These are phyloP conservation scores for Brassica cretica DNA, from an alignment of 345 rosid genomes.

Conservation along the genomic window DNA sequence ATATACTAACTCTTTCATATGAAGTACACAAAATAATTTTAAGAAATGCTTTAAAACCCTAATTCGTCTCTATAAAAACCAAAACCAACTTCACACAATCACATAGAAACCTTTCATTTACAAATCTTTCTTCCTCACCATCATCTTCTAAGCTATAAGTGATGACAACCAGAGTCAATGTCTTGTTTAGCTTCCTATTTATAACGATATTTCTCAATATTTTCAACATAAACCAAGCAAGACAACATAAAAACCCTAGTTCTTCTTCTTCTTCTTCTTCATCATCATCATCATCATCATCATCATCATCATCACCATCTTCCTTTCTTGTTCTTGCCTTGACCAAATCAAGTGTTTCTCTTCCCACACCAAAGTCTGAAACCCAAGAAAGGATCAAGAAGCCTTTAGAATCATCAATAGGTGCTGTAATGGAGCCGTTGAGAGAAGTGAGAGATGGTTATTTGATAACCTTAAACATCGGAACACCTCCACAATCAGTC, in stretches of 20 bases:
- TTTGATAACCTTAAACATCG: conserved; percentile 62
- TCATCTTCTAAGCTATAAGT: conserved; percentile 11
- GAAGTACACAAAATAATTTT: conserved; percentile 1
- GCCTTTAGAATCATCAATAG: conserved; percentile 39
- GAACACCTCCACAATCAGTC: conserved; percentile 75
- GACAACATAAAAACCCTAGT: conserved; percentile 36
- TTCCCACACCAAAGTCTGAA: conserved; percentile 44
- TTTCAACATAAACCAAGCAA: conserved; percentile 44
- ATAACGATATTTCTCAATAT: conserved; percentile 1
- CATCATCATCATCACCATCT: conserved; percentile 26
- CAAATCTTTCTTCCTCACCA: background rate
- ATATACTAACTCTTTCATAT: background rate
- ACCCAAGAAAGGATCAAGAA: conserved; percentile 27
- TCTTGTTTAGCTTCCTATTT: conserved; percentile 36
- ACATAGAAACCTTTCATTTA: conserved; percentile 24
- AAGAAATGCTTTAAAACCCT: conserved; percentile 7
- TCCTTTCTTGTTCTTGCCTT: conserved; percentile 55
- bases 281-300: background rate
- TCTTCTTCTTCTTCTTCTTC: background rate
- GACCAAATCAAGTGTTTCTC: conserved; percentile 44
- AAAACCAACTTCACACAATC: conserved; percentile 20
- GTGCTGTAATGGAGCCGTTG: conserved; percentile 51
- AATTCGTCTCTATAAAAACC: conserved; percentile 24
- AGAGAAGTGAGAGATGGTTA: conserved; percentile 79
- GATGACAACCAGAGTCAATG: conserved; percentile 24